These are phyloP conservation scores for Alternaria burnsii DNA, from an alignment of 2,329 filamentous ascomycete genomes.

Conservation along the genomic window DNA sequence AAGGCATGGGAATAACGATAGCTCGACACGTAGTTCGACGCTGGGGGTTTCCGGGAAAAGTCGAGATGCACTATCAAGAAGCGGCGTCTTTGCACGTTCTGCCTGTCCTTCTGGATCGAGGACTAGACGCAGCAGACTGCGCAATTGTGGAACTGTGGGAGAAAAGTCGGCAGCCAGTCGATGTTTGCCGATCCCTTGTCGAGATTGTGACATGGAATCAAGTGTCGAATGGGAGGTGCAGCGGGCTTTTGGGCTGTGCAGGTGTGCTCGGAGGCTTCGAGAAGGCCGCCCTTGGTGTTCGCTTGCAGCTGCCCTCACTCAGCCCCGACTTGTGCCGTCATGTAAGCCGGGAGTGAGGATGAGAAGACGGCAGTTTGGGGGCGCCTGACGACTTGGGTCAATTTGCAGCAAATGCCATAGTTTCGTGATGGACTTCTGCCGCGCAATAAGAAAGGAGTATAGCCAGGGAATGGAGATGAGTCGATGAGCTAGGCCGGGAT, in stretches of 20 bases:
- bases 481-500: neutral
- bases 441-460: conserved; percentile 2
- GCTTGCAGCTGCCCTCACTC: neutral
- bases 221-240: conserved; percentile 3
- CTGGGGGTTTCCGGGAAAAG: conserved; percentile 7
- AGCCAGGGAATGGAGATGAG: conserved; percentile 5
- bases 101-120: conserved; percentile 5
- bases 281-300: conserved; percentile 7
- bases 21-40: neutral
- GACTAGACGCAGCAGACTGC: conserved; percentile 9
- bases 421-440: neutral
- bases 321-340: conserved; percentile 1
- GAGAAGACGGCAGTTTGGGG: neutral
- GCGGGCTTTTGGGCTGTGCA: conserved; percentile 3
- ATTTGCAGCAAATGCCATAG: conserved; percentile 2
- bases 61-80: neutral
- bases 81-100: conserved; percentile 5
- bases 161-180: conserved; percentile 1
- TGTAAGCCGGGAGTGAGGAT: conserved; percentile 4
- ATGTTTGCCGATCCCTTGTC: conserved; percentile 2
- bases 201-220: neutral
- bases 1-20: conserved; percentile 4
- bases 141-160: neutral
- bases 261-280: conserved; percentile 4
- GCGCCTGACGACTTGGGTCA: neutral